Base-by-base conservation (phyloP, 2,329 filamentous ascomycete genomes). In the Talaromyces islandicus region DNA sequence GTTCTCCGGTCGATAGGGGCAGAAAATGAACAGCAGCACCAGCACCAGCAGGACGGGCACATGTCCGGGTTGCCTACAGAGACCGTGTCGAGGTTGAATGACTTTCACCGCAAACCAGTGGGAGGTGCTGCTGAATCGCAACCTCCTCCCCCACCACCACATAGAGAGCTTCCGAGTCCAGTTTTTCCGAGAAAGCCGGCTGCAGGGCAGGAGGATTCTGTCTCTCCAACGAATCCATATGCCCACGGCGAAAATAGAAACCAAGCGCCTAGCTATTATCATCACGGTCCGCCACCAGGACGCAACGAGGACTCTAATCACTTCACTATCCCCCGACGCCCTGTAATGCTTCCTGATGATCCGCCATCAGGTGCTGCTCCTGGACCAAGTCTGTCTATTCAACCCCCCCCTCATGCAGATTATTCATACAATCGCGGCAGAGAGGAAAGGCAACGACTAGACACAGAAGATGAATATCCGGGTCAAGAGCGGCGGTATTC, bases 31-130 rank as follows among this genome's bases (percentile, higher is more conserved):
- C 71, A 69, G 38, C 68, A 72, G 62, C 64, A 70, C 58, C 64
- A 69, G 21, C 21, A n/a, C n/a, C n/a, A 38, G 25, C 46, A 35
- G 19, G 41, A 58, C 32, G 61, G 14, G 12, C 52, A 50, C 25
- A 35, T 30, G 38, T 30, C 56, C 30, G 24, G 43, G n/a, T 64
- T 69, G 27, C 60, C 67, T n/a, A 58, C 56, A 66, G 38, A 67
- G 63, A 43, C 70, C 17, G 66, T 75, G 24, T 67, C 66, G 17
- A 69, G 68, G 24, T 61, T 77, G 68, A 77, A 76, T 57, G 67
- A 73, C 54, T 70, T 76, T 19, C 70, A 70, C 41, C 71, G 75
- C 12, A 77, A 77, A 60, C 75, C 75, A 38, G 72, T 77, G 4
- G 63, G 67, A 3, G 63, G 63, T 25, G 61, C 61, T 38, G 19